Percentiles rank a stretch among this genome's conserved stretches.
Conservation (phyloP, 129 eudicot genomes). For the Centella asiatica region DNA sequence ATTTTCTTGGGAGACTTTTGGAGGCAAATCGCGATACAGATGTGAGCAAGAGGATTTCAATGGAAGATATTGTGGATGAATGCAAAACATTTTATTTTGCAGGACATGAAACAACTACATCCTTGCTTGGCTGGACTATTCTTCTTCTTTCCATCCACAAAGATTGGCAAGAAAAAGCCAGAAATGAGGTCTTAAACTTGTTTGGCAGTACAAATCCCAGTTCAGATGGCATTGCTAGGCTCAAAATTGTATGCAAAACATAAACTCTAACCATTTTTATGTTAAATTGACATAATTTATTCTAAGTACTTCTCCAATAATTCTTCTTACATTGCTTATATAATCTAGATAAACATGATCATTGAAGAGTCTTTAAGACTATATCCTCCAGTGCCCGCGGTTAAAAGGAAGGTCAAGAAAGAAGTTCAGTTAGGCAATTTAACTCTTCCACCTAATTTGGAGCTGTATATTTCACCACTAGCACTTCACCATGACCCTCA, state of each 20-base stretch:
- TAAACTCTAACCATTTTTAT: neutral
- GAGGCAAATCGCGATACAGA: slow-evolving; percentile 27
- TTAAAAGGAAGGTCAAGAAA: slow-evolving; percentile 28
- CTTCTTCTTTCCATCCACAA: slow-evolving; percentile 43
- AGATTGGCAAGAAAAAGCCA: slow-evolving; percentile 75
- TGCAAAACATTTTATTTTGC: slow-evolving; percentile 78
- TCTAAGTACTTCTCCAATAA: neutral
- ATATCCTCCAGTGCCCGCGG: slow-evolving; percentile 58
- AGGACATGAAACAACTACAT: slow-evolving; percentile 67
- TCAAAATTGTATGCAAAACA: slow-evolving; percentile 33
- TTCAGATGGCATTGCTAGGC: slow-evolving; percentile 54
- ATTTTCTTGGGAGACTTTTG: slow-evolving; percentile 49
- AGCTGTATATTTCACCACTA: slow-evolving; percentile 49
- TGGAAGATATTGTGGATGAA: slow-evolving; percentile 56
- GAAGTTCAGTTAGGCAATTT: slow-evolving; percentile 39
- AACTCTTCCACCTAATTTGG: slow-evolving; percentile 37
- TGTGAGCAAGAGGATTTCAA: slow-evolving; percentile 25
- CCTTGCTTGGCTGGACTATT: slow-evolving; percentile 60
- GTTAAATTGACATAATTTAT: neutral
- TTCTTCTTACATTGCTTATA: neutral
- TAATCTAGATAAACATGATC: slow-evolving; percentile 62
- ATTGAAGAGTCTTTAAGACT: slow-evolving; percentile 64
- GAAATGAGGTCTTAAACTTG: slow-evolving; percentile 37
- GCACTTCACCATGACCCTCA: slow-evolving; percentile 65
- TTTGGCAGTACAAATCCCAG: slow-evolving; percentile 36